A percentile compares a stretch with the other conserved stretches of the same genome.
Conservation (phyloP, 495 filamentous ascomycete species). For the Apiosordaria backusii region DNA sequence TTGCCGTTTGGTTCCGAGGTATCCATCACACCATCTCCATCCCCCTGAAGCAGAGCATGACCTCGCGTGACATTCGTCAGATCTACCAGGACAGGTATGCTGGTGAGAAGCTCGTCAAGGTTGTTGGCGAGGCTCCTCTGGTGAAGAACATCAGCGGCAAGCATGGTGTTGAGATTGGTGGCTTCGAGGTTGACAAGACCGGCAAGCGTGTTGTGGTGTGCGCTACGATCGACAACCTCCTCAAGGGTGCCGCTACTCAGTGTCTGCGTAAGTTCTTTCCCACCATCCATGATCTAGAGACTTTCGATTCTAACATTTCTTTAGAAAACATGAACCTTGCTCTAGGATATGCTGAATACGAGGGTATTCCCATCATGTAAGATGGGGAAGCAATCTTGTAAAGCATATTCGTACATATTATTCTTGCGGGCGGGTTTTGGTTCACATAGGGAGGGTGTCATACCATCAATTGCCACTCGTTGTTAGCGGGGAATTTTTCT, state of each 20-base stretch:
- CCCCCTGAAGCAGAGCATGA: conserved; percentile 78
- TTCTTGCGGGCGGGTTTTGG: neutral
- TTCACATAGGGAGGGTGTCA: neutral
- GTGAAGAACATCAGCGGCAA: conserved; percentile 88
- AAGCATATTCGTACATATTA: neutral
- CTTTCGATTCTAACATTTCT: conserved; percentile 21
- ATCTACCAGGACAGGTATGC: conserved; percentile 96
- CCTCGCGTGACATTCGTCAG: conserved; percentile 85
- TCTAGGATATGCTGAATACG: conserved; percentile 87
- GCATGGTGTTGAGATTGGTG: conserved; percentile 93
- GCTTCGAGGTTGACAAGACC: conserved; percentile 83
- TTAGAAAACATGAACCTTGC: conserved; percentile 96
- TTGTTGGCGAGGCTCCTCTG: conserved; percentile 78
- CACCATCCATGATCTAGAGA: conserved; percentile 9
- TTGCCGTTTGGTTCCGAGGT: conserved; percentile 96
- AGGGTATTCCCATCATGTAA: conserved; percentile 69
- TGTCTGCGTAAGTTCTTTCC: conserved; percentile 69
- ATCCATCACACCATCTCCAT: conserved; percentile 92
- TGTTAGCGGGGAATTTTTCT: neutral
- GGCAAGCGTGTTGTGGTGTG: conserved; percentile 92
- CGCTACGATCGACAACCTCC: conserved; percentile 95
- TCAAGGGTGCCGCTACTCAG: conserved; percentile 96
- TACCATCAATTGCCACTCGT: neutral
- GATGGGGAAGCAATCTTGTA: neutral
- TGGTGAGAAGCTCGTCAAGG: conserved; percentile 89